Evolutionary conservation across 1,139 yeast species (phyloP).

Genomic region (Magnusiomyces suaveolens): DNA sequence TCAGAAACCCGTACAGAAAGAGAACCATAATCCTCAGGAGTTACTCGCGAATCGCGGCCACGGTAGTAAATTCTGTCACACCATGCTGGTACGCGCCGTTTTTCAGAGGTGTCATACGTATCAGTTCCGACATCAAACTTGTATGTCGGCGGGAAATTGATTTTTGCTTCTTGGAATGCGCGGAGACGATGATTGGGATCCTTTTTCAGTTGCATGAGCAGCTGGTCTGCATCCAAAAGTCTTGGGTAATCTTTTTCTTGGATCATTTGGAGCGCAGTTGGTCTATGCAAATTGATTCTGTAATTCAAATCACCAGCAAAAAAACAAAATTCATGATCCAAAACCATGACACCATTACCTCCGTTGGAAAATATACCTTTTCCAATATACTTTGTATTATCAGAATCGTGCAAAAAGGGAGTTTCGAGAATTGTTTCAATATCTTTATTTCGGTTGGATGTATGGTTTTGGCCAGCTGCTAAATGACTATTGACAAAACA

Average conservation of each 20-base stretch:
- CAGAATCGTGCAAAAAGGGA: conserved; percentile 43
- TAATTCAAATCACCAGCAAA: conserved; percentile 94
- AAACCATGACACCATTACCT: conserved; percentile 41
- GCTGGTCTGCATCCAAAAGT: conserved; percentile 66
- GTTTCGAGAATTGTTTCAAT: conserved; percentile 57
- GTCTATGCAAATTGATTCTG: conserved; percentile 61
- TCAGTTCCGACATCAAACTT: conserved; percentile 80
- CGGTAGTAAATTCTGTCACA: conserved; percentile 76
- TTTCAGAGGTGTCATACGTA: conserved; percentile 75
- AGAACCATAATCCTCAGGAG: conserved; percentile 23
- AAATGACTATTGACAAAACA: conserved; percentile 81
- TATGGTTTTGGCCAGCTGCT: conserved; percentile 79
- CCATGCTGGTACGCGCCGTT: conserved; percentile 94
- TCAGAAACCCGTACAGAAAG: conserved; percentile 54
- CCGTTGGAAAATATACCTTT: conserved; percentile 38
- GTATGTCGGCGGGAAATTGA: conserved; percentile 80
- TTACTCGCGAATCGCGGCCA: conserved; percentile 34
- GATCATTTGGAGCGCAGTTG: conserved; percentile 52
- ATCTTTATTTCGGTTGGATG: conserved; percentile 78
- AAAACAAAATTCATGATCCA: conserved; percentile 76
- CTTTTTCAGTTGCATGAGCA: conserved; percentile 57
- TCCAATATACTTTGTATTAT: conserved; percentile 33
- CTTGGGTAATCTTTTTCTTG: conserved; percentile 43
- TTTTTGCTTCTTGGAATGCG: conserved; percentile 66
- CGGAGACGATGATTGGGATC: conserved; percentile 56